Evolutionary conservation across 306 rosid genomes (phyloP), one percentile per base, ranked within the genome.

Genomic region (Inga leiocalycina): DNA sequence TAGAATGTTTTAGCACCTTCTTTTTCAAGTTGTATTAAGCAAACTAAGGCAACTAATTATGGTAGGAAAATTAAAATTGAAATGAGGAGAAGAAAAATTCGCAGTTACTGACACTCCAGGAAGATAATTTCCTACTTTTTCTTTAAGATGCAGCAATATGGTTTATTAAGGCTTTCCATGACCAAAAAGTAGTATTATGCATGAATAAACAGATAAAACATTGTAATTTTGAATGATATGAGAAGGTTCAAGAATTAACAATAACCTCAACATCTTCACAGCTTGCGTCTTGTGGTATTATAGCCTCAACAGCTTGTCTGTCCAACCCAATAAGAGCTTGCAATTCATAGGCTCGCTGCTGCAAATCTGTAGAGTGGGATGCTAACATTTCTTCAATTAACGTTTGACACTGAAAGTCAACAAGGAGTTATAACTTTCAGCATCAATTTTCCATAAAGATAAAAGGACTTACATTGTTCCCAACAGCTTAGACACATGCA

Each of bases 291-390:
- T 59, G 80, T 15, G 97, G 97, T 87, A 94, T 76, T 80, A 91
- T 90, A 82, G 67, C 78, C 80, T 85, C 87, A 51, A 89, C 85
- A 62, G 94, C 93, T 82, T 45, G 84, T 70, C 89, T 84, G 79
- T 91, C 92, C 88, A 92, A 88, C 64, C 89, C 82, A 71, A 80
- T 30, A 71, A 90, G 88, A 72, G 90, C 91, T 89, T 90, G 98
- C 87, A 92, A 89, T 87, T 94, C 98, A 87, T 94, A 92, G 12
- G 98, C 96, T 80, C 97, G 97, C 80, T 94, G 98, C 89, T 94
- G 97, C 90, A 94, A 83, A 88, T 94, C 98, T 32, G 94, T 92
- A 67, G 95, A 94, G 88, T 94, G 89, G 80, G 98, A 92, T 44
- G 98, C 97, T 68, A 92, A 86, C 83, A 92, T 79, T 80, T 90